Evolutionary conservation across 257 asterid species (phyloP), one percentile per base, ranked within the genome.

Genomic region (Rehmannia glutinosa): DNA sequence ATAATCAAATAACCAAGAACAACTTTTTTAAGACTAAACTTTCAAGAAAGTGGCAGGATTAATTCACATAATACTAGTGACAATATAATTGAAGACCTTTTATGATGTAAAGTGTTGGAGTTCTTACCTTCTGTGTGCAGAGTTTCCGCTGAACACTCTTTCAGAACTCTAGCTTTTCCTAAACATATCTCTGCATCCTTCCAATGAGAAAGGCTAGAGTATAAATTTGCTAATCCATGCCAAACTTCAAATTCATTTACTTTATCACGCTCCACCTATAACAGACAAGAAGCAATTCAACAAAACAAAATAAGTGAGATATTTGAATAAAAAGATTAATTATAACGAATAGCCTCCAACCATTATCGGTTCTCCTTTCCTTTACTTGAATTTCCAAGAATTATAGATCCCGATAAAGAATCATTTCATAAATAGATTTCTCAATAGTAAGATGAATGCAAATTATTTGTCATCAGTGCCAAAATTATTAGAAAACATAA

Each of bases 161-260:
- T 80, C 57, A 94, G 79, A 54, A 74, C 77, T 73, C 89, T 88
- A 73, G 99, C 98, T 86, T 88, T 91, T 49, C 21, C 80, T 79
- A 94, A 84, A 77, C 99, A 94, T 71, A 86, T 71, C 80, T 94
- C 99, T 13, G 97, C 91, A 76, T 94, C 99, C 72, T 81, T 89
- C 96, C 96, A 94, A 66, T 84, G 95, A 51, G 97, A 85, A 66
- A 94, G 95, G 75, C 85, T 91, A 13, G 95, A 85, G 81, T 94
- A 94, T 62, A 94, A 80, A 57, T 87, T 88, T 38, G 97, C 97
- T 39, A 94, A 79, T 57, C 97, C 99, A 23, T 85, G 95, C 99
- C 99, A 94, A 58, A 91, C 97, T 81, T 91, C 99, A 68, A 75
- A 83, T 81, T 94, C 99, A 76, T 78, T 78, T 64, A 87, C 85